phyloP scores from a whole-genome alignment of 2,329 filamentous ascomycete genomes.

The Clarireedia monteithiana region DNA sequence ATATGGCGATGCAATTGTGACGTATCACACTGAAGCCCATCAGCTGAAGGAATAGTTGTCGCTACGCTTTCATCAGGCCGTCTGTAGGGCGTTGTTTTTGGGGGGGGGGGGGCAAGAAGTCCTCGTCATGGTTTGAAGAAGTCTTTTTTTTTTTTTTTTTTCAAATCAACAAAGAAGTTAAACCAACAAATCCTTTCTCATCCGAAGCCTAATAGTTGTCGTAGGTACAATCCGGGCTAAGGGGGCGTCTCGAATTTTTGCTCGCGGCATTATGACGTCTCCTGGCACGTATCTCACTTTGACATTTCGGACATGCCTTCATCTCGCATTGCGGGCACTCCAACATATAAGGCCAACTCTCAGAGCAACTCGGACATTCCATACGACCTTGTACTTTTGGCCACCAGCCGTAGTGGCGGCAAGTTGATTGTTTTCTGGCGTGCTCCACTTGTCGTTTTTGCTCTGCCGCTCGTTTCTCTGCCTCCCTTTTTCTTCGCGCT shows the following conservation, averaged over 20 bases:
- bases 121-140: too few relatives aligned
- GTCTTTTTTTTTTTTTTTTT: too few relatives aligned
- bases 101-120: too few relatives aligned
- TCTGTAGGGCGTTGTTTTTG: too few relatives aligned
- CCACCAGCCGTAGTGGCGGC: conserved; percentile 19
- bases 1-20: too few relatives aligned
- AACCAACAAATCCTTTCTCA: too few relatives aligned
- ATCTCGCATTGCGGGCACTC: conserved; percentile 18
- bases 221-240: background rate
- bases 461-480: background rate
- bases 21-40: too few relatives aligned
- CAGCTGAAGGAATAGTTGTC: too few relatives aligned
- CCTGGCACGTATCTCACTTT: background rate
- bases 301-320: conserved; percentile 19
- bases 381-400: conserved; percentile 15
- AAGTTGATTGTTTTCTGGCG: background rate
- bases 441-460: background rate
- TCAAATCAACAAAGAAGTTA: too few relatives aligned
- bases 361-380: conserved; percentile 14
- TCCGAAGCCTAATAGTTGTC: too few relatives aligned
- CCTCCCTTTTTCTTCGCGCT: too few relatives aligned
- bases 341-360: conserved; percentile 15
- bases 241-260: background rate
- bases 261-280: background rate
- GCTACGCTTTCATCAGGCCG: too few relatives aligned